Evolutionary conservation across 2,329 filamentous ascomycete genomes (phyloP).

Genomic region (Curvularia eragrostidis): DNA sequence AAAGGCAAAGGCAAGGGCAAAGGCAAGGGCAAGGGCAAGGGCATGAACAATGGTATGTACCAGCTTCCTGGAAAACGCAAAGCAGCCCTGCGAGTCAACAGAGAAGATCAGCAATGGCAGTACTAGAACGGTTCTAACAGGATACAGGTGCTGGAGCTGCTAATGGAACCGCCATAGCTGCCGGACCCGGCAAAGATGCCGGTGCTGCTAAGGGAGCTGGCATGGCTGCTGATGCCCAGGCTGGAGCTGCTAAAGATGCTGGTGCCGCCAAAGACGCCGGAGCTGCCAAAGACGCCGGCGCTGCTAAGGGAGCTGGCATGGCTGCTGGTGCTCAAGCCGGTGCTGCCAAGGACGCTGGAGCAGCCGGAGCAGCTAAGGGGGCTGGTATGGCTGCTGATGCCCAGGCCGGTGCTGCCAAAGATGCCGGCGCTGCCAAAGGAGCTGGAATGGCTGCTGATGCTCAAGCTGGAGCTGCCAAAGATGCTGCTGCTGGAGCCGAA

Average conservation of each 20-base stretch:
- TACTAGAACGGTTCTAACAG: slow-evolving; percentile 3
- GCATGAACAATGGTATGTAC: slow-evolving; percentile 5
- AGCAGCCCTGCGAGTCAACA: slow-evolving; percentile 3
- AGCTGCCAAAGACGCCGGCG: not conserved
- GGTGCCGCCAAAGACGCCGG: no score
- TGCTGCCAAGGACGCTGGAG: not conserved
- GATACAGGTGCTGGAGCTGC: slow-evolving; percentile 13
- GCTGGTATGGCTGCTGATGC: not conserved
- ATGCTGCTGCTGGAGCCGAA: slow-evolving; percentile 1
- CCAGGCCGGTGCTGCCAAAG: not conserved
- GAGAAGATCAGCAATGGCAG: no score
- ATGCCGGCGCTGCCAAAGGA: slow-evolving; percentile 3
- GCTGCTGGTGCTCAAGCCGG: not conserved
- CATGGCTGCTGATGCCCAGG: slow-evolving; percentile 11
- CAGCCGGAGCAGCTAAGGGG: not conserved
- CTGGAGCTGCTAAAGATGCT: not conserved
- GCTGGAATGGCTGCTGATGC: not conserved
- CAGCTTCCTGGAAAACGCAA: slow-evolving; percentile 16
- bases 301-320: not conserved
- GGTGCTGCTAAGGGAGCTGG: slow-evolving; percentile 14
- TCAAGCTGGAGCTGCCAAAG: slow-evolving; percentile 1
- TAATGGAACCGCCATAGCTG: no score
- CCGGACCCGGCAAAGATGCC: not conserved
- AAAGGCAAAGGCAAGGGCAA: slow-evolving; percentile 22
- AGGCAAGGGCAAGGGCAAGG: slow-evolving; percentile 15